Base-by-base conservation (phyloP, 176 grass and related monocot species). In the Puccinellia tenuiflora region DNA sequence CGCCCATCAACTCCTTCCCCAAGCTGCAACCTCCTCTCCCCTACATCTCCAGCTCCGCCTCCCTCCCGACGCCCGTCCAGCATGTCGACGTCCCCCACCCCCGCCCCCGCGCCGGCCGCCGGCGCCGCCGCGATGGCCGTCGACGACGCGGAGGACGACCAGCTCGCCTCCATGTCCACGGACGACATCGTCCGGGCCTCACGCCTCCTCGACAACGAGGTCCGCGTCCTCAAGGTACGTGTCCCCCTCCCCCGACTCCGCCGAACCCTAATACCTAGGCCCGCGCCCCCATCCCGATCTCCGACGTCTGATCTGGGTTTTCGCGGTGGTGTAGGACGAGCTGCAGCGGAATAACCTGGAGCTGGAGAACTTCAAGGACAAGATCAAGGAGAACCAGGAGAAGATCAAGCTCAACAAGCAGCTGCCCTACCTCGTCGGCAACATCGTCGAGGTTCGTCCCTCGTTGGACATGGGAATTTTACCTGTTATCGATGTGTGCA, bases 361-460 rank as follows among this genome's bases (percentile, higher is more conserved):
- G 61, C 73, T 98, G 83, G 82, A 93, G 38, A 91, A 90, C n/a
- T 79, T 86, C 71, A 91, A 91, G 78, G 88, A 94, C 55, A 94
- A 92, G 85, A 94, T 92, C 22, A 94, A 93, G 88, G 88, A 93
- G 40, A 94, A 94, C 56, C 90, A 98, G 60, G 88, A 93, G 82
- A 98, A 94, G 81, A 98, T 98, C 55, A 98, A 94, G 76, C 76
- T 93, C 42, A 91, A 88, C 90, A 98, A 94, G 79, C 84, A 91
- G 88, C 82, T 98, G 5, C 95, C 92, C 3, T 93, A 98, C 57
- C 88, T 94, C 10, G 95, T 98, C 20, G 90, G 86, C 1, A 98
- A 89, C 88, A 91, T 98, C 68, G 90, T 98, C 13, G 95, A 98
- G 92, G 92, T 94, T 68, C 50, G 84, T 92, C 30, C 30, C 21